Percentiles rank a stretch among this genome's conserved stretches.
These are phyloP conservation scores for Lentinula aciculospora DNA, from an alignment of 768 basidiomycete genomes.

Conservation along the genomic window DNA sequence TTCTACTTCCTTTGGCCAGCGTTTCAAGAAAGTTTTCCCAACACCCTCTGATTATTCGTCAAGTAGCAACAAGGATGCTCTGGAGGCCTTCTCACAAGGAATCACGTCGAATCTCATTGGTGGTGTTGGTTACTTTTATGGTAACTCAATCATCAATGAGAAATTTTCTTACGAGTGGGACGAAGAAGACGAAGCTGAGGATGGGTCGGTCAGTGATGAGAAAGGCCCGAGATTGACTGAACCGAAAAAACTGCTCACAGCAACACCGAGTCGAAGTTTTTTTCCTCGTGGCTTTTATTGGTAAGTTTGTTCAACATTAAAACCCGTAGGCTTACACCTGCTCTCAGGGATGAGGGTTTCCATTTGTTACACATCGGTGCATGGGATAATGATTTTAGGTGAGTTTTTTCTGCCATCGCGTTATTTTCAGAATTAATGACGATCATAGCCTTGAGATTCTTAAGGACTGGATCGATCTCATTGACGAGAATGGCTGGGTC, in stretches of 20 bases:
- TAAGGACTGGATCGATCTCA: constrained; percentile 82
- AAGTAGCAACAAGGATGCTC: constrained; percentile 37
- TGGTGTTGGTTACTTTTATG: constrained; percentile 94
- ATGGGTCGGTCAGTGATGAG: constrained; percentile 27
- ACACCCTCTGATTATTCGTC: constrained; percentile 48
- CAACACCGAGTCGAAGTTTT: constrained; percentile 93
- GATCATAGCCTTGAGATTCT: constrained; percentile 75
- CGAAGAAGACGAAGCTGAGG: constrained; percentile 45
- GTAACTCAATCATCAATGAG: constrained; percentile 79
- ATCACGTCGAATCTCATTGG: constrained; percentile 90
- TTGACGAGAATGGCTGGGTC: constrained; percentile 95
- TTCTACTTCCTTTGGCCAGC: constrained; percentile 50
- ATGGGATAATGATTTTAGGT: constrained; percentile 90
- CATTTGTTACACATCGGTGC: constrained; percentile 87
- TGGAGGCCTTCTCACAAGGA: constrained; percentile 76
- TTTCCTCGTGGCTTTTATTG: constrained; percentile 98
- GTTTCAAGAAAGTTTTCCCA: constrained; percentile 70
- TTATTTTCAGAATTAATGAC: neutral
- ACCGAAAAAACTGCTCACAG: constrained; percentile 75
- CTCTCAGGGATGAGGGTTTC: constrained; percentile 90
- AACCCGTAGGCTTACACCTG: neutral
- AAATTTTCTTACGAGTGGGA: constrained; percentile 92
- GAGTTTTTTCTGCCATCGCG: neutral
- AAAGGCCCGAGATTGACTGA: constrained; percentile 66
- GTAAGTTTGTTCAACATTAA: constrained; percentile 28